Conservation (phyloP, 2,329 filamentous ascomycete genomes). For the Penicillium sumatraense region DNA sequence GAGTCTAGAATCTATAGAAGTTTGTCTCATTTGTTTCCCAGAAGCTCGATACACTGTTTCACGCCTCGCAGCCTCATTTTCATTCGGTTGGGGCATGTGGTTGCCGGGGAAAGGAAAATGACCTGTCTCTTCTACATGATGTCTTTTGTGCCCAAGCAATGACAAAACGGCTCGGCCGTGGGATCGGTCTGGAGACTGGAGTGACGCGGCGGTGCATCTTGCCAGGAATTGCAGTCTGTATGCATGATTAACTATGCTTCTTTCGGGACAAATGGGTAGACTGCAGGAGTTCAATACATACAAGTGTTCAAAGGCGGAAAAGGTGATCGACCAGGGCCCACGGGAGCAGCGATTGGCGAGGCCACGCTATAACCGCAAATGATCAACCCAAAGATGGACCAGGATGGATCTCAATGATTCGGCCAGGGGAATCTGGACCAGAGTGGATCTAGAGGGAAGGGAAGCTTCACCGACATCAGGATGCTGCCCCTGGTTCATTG, state of each 20-base stretch:
- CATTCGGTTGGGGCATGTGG: background rate
- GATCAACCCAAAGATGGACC: conserved; percentile 6
- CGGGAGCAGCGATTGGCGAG: conserved; percentile 1
- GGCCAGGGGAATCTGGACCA: conserved; percentile 20
- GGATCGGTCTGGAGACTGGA: conserved; percentile 1
- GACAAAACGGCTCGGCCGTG: background rate
- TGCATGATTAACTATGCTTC: conserved; percentile 1
- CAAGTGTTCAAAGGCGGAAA: background rate
- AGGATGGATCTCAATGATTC: conserved; percentile 11
- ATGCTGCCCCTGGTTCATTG: conserved; percentile 22
- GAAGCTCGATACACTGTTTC: background rate
- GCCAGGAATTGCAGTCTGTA: background rate
- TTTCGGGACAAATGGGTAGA: conserved; percentile 1
- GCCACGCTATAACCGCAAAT: conserved; percentile 1
- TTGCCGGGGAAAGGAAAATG: conserved; percentile 2
- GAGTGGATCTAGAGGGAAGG: conserved; percentile 16
- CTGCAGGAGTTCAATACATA: conserved; percentile 2
- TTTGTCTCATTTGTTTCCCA: conserved; percentile 1
- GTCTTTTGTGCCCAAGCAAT: conserved; percentile 1
- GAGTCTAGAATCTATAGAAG: conserved; percentile 14
- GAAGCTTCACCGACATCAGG: conserved; percentile 14
- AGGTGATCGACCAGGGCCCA: conserved; percentile 3
- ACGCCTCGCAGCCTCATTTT: conserved; percentile 12
- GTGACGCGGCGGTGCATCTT: background rate
- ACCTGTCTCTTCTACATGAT: background rate